phyloP scores from a whole-genome alignment of 805 yeast species.

The Yarrowia osloensis region DNA sequence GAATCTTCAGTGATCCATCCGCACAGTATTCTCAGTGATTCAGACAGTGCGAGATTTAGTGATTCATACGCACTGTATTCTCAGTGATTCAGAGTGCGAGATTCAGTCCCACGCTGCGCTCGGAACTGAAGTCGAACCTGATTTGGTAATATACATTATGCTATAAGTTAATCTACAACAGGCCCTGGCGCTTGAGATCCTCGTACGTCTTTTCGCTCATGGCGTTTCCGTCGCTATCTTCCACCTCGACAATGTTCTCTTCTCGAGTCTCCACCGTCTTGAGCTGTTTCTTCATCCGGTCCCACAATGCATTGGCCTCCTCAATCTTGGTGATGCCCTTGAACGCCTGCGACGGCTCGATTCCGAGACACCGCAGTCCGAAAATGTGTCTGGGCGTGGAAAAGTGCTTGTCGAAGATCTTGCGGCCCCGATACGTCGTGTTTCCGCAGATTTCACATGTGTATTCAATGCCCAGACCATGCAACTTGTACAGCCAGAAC shows the following conservation, averaged over 20 bases:
- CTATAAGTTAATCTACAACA: conserved; percentile 48
- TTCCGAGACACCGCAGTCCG: conserved; percentile 75
- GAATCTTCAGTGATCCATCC: too few relatives aligned
- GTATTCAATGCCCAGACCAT: conserved; percentile 74
- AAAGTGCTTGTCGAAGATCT: conserved; percentile 74
- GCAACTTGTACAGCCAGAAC: conserved; percentile 85
- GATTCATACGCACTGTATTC: too few relatives aligned
- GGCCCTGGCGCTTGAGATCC: conserved; percentile 86
- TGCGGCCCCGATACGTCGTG: conserved; percentile 68
- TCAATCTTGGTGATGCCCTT: conserved; percentile 64
- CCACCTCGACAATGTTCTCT: conserved; percentile 74
- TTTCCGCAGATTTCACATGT: conserved; percentile 88
- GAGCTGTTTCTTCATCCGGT: conserved; percentile 46
- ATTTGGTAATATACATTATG: not conserved
- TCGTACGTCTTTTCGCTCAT: conserved; percentile 80
- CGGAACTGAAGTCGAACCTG: too few relatives aligned
- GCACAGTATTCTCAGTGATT: too few relatives aligned
- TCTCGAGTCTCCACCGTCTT: conserved; percentile 46
- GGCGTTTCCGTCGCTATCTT: conserved; percentile 90
- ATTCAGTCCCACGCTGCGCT: too few relatives aligned
- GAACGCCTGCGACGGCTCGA: conserved; percentile 56
- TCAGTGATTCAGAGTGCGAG: too few relatives aligned
- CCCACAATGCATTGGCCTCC: conserved; percentile 67
- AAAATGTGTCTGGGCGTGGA: conserved; percentile 65
- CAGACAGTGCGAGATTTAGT: too few relatives aligned